Evolutionary conservation across 2,329 filamentous ascomycete species (phyloP).

Genomic region (Phaeosphaeria sp.): DNA sequence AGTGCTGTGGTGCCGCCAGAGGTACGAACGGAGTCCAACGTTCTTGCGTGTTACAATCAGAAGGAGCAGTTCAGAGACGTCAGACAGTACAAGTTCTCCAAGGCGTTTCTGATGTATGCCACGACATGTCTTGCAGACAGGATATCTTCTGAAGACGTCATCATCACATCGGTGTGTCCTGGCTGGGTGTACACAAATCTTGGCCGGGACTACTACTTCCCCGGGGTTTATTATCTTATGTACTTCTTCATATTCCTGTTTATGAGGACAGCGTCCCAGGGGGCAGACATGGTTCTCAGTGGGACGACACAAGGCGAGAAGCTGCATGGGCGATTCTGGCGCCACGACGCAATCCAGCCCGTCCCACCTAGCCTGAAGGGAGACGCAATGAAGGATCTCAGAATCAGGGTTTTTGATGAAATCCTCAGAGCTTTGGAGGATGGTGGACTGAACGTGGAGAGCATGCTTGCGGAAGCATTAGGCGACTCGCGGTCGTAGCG

Average conservation of each 20-base stretch:
- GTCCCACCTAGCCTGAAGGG: constrained; percentile 37
- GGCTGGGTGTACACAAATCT: constrained; percentile 40
- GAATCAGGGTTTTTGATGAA: constrained; percentile 41
- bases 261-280: constrained; percentile 36
- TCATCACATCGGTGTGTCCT: constrained; percentile 47
- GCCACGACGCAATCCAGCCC: constrained; percentile 41
- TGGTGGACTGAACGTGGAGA: constrained; percentile 30
- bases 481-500: constrained; percentile 2
- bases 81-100: constrained; percentile 40
- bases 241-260: constrained; percentile 28
- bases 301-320: constrained; percentile 43
- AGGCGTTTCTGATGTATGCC: constrained; percentile 47
- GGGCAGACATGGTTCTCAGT: constrained; percentile 42
- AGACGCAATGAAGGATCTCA: constrained; percentile 39
- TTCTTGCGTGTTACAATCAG: constrained; percentile 42
- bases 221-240: constrained; percentile 31
- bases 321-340: constrained; percentile 46
- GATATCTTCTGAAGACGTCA: constrained; percentile 36
- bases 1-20: constrained; percentile 31
- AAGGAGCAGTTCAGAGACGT: constrained; percentile 32
- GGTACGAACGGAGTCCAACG: constrained; percentile 23
- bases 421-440: constrained; percentile 40
- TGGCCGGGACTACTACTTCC: constrained; percentile 39
- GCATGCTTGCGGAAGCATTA: constrained; percentile 14
- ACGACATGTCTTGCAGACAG: constrained; percentile 35